Evolutionary conservation across 139 green algal genomes (phyloP).

Genomic region (Desmodesmus armatus): DNA sequence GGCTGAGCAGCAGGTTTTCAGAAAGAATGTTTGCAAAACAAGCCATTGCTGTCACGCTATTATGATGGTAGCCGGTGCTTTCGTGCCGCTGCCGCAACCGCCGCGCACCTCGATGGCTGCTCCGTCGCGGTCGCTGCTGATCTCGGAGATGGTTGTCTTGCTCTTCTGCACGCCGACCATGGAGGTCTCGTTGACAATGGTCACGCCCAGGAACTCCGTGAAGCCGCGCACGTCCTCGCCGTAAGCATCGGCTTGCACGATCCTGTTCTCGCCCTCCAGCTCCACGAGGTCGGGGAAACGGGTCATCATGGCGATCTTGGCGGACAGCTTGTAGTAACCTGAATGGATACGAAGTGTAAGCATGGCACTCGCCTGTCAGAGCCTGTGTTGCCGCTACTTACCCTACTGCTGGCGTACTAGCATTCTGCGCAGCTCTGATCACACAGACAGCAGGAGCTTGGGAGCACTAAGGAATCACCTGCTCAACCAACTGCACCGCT

Average conservation of each 20-base stretch:
- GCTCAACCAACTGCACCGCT: too few species aligned
- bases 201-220: slow-evolving; percentile 31
- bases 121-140: slow-evolving; percentile 4
- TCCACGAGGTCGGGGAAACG: slow-evolving; percentile 31
- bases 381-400: too few species aligned
- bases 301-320: slow-evolving; percentile 23
- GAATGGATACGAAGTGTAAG: too few species aligned
- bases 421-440: neutral
- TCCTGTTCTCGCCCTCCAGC: slow-evolving; percentile 11
- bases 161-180: slow-evolving; percentile 44
- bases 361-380: too few species aligned
- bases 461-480: neutral
- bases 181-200: slow-evolving; percentile 27
- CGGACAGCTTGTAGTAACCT: slow-evolving; percentile 44
- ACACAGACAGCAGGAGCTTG: neutral
- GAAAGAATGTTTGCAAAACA: too few species aligned
- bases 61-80: too few species aligned
- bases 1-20: too few species aligned
- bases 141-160: slow-evolving; percentile 42
- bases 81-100: neutral
- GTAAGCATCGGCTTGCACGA: slow-evolving; percentile 30
- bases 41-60: too few species aligned
- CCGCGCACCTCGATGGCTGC: slow-evolving; percentile 22
- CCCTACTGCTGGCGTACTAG: too few species aligned
- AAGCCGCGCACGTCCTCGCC: slow-evolving; percentile 40